These are phyloP conservation scores for Cyberlindnera mycetangii DNA, from an alignment of 805 yeast species.

Conservation along the genomic window DNA sequence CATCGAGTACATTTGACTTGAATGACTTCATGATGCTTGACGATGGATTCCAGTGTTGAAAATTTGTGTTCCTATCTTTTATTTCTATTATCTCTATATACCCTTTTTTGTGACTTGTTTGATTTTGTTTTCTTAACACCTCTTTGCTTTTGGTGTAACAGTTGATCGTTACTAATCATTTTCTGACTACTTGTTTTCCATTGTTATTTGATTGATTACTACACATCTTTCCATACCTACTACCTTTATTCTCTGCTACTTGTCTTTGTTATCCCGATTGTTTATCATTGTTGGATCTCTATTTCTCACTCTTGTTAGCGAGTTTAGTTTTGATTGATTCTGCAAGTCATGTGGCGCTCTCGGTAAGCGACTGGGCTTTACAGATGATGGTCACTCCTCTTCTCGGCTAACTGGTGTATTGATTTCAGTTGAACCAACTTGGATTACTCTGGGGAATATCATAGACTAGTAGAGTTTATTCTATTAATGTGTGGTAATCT, in stretches of 20 bases:
- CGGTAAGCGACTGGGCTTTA: conserved; percentile 26
- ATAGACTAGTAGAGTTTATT: not conserved
- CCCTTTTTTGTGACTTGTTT: not conserved
- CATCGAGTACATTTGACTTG: conserved; percentile 31
- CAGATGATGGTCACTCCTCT: not conserved
- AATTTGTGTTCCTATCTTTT: not conserved
- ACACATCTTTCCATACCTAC: not conserved
- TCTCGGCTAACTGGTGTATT: not conserved
- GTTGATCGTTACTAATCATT: not conserved
- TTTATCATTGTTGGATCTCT: no score
- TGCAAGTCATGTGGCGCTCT: conserved; percentile 28
- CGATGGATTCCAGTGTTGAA: conserved; percentile 19
- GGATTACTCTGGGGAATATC: not conserved
- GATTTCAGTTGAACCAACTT: no score
- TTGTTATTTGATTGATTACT: not conserved
- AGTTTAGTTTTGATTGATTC: not conserved
- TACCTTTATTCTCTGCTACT: not conserved
- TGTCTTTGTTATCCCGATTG: not conserved
- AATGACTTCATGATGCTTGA: conserved; percentile 30
- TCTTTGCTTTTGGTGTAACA: not conserved
- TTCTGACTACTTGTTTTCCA: no score
- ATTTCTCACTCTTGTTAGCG: no score
- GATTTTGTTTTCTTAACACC: not conserved
- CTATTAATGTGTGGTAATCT: not conserved
- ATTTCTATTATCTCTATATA: not conserved